phyloP scores from a whole-genome alignment of 805 yeast genomes.

The Saturnispora silvae region DNA sequence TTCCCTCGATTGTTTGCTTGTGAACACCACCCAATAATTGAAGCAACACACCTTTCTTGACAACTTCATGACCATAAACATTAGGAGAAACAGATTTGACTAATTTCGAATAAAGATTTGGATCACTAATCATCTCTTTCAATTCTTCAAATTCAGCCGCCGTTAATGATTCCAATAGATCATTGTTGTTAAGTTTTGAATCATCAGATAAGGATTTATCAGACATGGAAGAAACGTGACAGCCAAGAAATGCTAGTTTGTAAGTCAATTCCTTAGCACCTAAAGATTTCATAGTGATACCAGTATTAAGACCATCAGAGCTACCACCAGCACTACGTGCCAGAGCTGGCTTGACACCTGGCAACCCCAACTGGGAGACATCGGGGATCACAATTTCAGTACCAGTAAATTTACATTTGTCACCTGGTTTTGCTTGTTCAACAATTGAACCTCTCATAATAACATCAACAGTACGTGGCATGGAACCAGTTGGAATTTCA shows the following conservation, averaged over 20 bases:
- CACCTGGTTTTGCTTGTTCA: slow-evolving; percentile 96
- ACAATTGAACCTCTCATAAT: slow-evolving; percentile 89
- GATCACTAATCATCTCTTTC: slow-evolving; percentile 83
- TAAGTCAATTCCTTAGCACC: slow-evolving; percentile 94
- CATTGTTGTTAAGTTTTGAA: slow-evolving; percentile 32
- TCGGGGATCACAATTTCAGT: slow-evolving; percentile 93
- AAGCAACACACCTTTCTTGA: slow-evolving; percentile 81
- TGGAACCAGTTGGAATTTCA: slow-evolving; percentile 95
- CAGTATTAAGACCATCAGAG: slow-evolving; percentile 63
- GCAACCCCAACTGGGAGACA: slow-evolving; percentile 84
- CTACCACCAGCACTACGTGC: slow-evolving; percentile 49
- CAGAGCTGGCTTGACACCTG: slow-evolving; percentile 86
- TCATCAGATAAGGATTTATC: slow-evolving; percentile 21
- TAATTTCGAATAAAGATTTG: slow-evolving; percentile 70
- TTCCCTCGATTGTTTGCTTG: slow-evolving; percentile 87
- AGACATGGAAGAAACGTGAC: slow-evolving; percentile 67
- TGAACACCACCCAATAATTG: slow-evolving; percentile 95
- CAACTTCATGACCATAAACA: slow-evolving; percentile 89
- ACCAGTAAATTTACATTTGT: slow-evolving; percentile 87
- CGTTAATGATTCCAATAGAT: slow-evolving; percentile 65
- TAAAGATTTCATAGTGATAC: slow-evolving; percentile 74
- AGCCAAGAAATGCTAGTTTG: slow-evolving; percentile 81
- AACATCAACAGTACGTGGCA: slow-evolving; percentile 95
- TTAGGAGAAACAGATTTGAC: slow-evolving; percentile 92
- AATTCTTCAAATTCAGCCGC: slow-evolving; percentile 77